Evolutionary conservation across 2,329 filamentous ascomycete species (phyloP).

Genomic region (Dothiorella sarmentorum): DNA sequence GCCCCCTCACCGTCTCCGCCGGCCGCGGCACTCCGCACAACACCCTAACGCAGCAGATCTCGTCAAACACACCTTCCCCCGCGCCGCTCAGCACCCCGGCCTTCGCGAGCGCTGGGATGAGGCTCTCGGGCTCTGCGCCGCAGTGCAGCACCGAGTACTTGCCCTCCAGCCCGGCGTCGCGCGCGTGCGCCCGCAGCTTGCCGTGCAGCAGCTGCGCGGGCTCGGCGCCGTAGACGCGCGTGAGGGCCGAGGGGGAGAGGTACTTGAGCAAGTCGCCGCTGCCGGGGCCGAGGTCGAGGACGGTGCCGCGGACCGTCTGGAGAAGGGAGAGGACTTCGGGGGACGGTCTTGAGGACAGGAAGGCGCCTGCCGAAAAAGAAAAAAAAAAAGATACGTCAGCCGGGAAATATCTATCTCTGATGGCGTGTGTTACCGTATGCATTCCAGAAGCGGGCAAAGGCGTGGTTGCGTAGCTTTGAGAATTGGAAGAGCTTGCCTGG

Average conservation of each 20-base stretch:
- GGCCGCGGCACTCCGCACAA: conserved; percentile 53
- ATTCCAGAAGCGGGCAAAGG: conserved; percentile 36
- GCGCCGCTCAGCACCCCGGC: conserved; percentile 38
- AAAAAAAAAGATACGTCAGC: conserved; percentile 18
- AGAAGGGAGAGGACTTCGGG: conserved; percentile 30
- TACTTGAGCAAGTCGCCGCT: conserved; percentile 49
- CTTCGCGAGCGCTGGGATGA: conserved; percentile 45
- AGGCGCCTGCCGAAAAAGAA: conserved; percentile 24
- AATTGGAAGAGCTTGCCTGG: conserved; percentile 30
- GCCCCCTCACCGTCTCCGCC: conserved; percentile 42
- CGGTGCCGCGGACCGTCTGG: conserved; percentile 27
- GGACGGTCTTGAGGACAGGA: conserved; percentile 37
- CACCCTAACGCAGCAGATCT: conserved; percentile 53
- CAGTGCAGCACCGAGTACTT: conserved; percentile 51
- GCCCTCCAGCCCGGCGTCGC: conserved; percentile 39
- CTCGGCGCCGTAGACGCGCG: conserved; percentile 53
- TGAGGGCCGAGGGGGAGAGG: conserved; percentile 44
- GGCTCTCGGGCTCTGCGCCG: conserved; percentile 45
- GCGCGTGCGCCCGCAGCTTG: conserved; percentile 41
- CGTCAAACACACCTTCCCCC: conserved; percentile 49
- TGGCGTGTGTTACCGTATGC: conserved; percentile 26
- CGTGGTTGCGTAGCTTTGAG: conserved; percentile 29
- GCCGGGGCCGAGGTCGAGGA: conserved; percentile 48
- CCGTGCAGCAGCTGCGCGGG: conserved; percentile 49
- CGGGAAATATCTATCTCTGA: conserved; percentile 23